Evolutionary conservation across 1,284 basidiomycete species (phyloP), one percentile per base, ranked within the genome.

Genomic region (Boletus sp.): DNA sequence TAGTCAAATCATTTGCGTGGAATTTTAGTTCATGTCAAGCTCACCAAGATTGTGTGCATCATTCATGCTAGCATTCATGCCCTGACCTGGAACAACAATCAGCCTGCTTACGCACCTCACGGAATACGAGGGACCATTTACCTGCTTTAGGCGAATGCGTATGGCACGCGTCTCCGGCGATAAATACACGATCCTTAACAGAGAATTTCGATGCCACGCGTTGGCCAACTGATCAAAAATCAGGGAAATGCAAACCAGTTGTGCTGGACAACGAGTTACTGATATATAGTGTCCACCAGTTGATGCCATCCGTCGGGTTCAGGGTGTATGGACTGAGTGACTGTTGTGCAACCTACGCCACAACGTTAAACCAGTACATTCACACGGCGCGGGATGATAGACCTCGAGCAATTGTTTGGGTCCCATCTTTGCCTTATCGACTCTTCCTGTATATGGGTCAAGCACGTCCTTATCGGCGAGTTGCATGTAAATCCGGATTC

Each of bases 11-110:
- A 5, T 17, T 8, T 2, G 5, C 10, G 6, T 5, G 0, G 20
- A 14, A 32, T 13, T 4, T 29, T 2, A 26, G 13, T 41, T 12
- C n/a, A 23, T 49, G 5, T 3, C 20, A 12, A 9, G 16, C 48
- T 39, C 42, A 64, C 60, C 55, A 64, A 69, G 59, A 38, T 77
- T 75, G 57, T 72, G 75, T 4, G 71, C 62, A 46, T 78, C 76
- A 52, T 74, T 75, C 69, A 78, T 76, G 26, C 72, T 72, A 5
- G 82, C 82, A 52, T 88, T 88, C 85, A 87, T 87, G 5, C 84
- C 84, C 60, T 84, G 75, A 8, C 78, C 77, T 80, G 22, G n/a
- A 35, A 38, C 10, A 49, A 34, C 9, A 27, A 34, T 56, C 16
- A 55, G 38, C 32, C 8, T 25, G 5, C 33, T 17, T 9, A 20